Base-by-base conservation (phyloP, 2,329 filamentous ascomycete species). In the Apiospora phragmitis region DNA sequence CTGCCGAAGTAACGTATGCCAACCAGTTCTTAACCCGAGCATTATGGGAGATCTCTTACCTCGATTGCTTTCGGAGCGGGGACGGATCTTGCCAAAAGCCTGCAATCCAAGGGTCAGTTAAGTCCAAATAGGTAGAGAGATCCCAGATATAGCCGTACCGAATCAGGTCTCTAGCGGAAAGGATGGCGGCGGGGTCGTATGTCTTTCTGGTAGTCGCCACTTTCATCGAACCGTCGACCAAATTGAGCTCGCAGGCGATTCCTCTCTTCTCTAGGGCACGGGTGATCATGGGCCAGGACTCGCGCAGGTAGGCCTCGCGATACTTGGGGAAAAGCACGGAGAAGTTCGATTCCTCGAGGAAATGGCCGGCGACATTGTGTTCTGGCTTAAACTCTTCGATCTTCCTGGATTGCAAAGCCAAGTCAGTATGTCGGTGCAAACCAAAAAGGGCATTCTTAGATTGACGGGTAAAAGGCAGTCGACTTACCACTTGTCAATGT, bases 221-320 rank as follows among this genome's bases (percentile, higher is more conserved):
- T 0, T 93, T 95, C 95, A 98, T 98, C 80, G 91, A 94, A 79
- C 96, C 96, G 81, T 98, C 95, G 5, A 98, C 93, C 80, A 99
- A 87, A 85, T 99, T 95, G 35, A 99, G 90, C 11, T 93, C 95
- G 80, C 95, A 98, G 59, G 93, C 94, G 65, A 99, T 94, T 74
- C 95, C 94, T 70, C 89, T 86, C 82, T 96, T 97, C 78, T 97
- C 93, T 72, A 99, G 90, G 0, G 93, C 88, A 77, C 92, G 92
- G 38, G 94, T 98, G 71, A 99, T 90, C 65, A 97, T 88, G 3
- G 95, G 94, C 96, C 96, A 99, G 18, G 51, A 68, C 69, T 97
- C 94, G 79, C 93, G 94, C 70, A 99, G 86, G 79, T 98, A 98
- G 67, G 94, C 89, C 87, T 99, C 96, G 78, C 96, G 92, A 83